These are phyloP conservation scores for Colletotrichum liaoningense DNA, from an alignment of 2,329 filamentous ascomycete species.

Conservation along the genomic window DNA sequence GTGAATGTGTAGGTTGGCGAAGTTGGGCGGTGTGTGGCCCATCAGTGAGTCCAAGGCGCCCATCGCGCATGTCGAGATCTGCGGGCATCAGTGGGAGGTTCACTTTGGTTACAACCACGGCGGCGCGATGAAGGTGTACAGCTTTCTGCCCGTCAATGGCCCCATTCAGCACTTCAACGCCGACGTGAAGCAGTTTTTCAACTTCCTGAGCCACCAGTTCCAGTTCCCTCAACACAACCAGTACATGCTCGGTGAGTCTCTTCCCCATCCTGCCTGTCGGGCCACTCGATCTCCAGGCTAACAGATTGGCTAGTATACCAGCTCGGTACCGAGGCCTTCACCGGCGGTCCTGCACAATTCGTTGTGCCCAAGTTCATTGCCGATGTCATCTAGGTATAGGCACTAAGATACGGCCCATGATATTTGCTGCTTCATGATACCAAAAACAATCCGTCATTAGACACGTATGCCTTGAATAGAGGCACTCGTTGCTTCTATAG, in stretches of 20 bases:
- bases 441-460: not conserved
- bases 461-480: not conserved
- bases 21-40: slow-evolving; percentile 66
- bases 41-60: slow-evolving; percentile 43
- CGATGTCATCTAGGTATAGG: slow-evolving; percentile 22
- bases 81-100: slow-evolving; percentile 59
- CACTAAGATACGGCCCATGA: no score
- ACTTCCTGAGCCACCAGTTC: slow-evolving; percentile 58
- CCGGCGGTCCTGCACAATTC: slow-evolving; percentile 39
- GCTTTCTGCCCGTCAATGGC: slow-evolving; percentile 50
- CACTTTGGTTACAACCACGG: slow-evolving; percentile 62
- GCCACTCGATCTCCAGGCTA: not conserved
- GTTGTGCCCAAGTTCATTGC: slow-evolving; percentile 38
- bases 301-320: slow-evolving; percentile 36
- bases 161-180: slow-evolving; percentile 61
- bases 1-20: no score
- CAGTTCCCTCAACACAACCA: slow-evolving; percentile 47
- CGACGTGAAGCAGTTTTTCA: slow-evolving; percentile 65
- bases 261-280: not conserved
- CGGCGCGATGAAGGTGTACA: slow-evolving; percentile 66
- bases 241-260: slow-evolving; percentile 40
- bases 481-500: not conserved
- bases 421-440: not conserved
- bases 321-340: slow-evolving; percentile 41
- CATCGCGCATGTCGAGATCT: slow-evolving; percentile 34